Evolutionary conservation across 2,329 filamentous ascomycete species (phyloP), one percentile per base, ranked within the genome.

Genomic region (Aspergillus sp.): DNA sequence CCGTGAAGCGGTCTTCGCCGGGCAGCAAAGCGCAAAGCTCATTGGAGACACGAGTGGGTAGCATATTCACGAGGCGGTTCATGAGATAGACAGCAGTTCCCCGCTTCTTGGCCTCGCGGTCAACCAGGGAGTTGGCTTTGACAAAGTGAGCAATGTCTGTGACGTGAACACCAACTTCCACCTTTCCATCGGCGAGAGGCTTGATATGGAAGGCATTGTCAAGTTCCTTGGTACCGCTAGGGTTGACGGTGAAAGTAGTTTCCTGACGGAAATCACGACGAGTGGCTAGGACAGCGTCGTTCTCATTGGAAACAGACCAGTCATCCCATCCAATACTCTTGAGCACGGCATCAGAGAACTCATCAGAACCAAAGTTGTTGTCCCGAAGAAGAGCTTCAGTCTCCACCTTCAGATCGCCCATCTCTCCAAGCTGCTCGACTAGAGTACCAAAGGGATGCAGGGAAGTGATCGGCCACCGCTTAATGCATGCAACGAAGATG

Each of bases 381-480:
- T 99, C 95, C 63, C 95, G 90, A 55, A 99, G 86, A 59, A 99
- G 86, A 60, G 95, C 95, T 80, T 99, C 95, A 2, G 95, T 99
- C 80, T 99, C 95, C 60, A 99, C 94, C 81, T 93, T 97, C 68
- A 97, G 85, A 74, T 99, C 92, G 67, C 95, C 95, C 91, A 98
- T 98, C 75, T 92, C 91, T 64, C 95, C 95, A 57, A 99, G 89
- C 79, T 97, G 92, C 80, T 99, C 95, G 57, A 98, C 93, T 50
- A 99, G 87, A 8, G 95, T 99, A 74, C 95, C 95, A 72, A 99
- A 99, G 32, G 95, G 95, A 80, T 99, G 95, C 58, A 99, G 87
- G n/a, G 95, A 99, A 28, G 95, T 99, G 72, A 99, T 99, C 65
- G 95, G 95, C 95, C 95, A 99, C 73, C 95, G 88, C 85, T 99